These are phyloP conservation scores for Lyophyllum decastes DNA, from an alignment of 768 basidiomycete genomes.

Conservation along the genomic window DNA sequence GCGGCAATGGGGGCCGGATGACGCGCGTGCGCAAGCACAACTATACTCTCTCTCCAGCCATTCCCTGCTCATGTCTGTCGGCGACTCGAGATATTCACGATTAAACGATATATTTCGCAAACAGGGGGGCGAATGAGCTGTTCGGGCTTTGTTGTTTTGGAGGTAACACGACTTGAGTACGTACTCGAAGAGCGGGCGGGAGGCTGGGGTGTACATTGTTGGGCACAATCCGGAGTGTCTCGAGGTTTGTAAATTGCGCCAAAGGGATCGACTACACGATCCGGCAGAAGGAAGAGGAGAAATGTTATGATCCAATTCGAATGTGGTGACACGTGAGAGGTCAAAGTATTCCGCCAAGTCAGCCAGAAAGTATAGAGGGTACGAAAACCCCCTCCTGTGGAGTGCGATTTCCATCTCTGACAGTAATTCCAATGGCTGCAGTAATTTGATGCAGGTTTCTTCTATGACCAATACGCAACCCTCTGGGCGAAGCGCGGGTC, in stretches of 20 bases:
- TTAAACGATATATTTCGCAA: background rate
- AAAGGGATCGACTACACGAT: background rate
- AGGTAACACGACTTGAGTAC: too few relatives aligned
- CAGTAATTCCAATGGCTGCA: background rate
- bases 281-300: background rate
- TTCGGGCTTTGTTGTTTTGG: too few relatives aligned
- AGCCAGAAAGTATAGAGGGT: background rate
- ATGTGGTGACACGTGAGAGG: background rate
- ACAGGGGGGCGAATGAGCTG: background rate
- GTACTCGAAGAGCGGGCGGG: too few relatives aligned
- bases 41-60: background rate
- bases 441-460: background rate
- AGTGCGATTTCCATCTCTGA: too few relatives aligned
- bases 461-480: background rate
- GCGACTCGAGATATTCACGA: background rate
- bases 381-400: too few relatives aligned
- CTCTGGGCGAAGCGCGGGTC: too few relatives aligned
- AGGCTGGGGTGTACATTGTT: background rate
- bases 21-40: background rate
- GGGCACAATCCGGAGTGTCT: background rate
- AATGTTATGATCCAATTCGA: slow-evolving; percentile 5
- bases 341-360: background rate
- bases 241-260: background rate
- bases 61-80: background rate
- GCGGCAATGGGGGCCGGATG: background rate